Base-by-base conservation (phyloP, 768 basidiomycete genomes). In the Tricholomella constricta region DNA sequence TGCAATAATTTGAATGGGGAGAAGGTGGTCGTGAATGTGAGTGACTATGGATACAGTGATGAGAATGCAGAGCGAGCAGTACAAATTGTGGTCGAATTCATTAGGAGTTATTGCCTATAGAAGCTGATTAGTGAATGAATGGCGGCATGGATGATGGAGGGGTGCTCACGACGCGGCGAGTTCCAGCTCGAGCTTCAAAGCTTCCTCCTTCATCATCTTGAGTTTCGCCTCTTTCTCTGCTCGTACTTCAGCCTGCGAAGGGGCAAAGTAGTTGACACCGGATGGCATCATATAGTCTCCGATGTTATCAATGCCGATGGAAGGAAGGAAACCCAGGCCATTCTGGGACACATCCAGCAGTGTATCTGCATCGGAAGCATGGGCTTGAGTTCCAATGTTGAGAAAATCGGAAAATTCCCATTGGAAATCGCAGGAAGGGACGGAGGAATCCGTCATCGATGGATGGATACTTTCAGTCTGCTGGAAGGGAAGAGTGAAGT, bases 181-280 rank as follows among this genome's bases (percentile, higher is more conserved):
- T 45, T 74, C 73, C 7, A 59, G 53, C 14, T 73, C 69, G 40
- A 75, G 62, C 54, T 51, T 64, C n/a, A 65, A 59, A 5, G 70
- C 61, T 6, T 60, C 69, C 32, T 73, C 69, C 52, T 71, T 69
- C 62, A 76, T 67, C 22, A 56, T 60, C 15, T 62, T 56, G 23
- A 71, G 60, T 49, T 68, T 62, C 29, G 68, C 65, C 31, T 70
- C 58, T 50, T 73, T 66, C 26, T 64, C 63, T 29, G 69, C 63
- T 6, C 68, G 60, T 8, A 61, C 62, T 27, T 48, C 52, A 9
- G 31, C 26, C 19, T 31, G 31, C 11, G 35, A 6, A 15, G 36
- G 27, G 11, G 37, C 17, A 1, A 36, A 8, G 26, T n/a, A 48
- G 15, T 42, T 37, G 2, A 20, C 2, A 11, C 22, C 17, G 0